Base-by-base conservation (phyloP, 352 stramenopile species). In the Phytophthora quininea region DNA sequence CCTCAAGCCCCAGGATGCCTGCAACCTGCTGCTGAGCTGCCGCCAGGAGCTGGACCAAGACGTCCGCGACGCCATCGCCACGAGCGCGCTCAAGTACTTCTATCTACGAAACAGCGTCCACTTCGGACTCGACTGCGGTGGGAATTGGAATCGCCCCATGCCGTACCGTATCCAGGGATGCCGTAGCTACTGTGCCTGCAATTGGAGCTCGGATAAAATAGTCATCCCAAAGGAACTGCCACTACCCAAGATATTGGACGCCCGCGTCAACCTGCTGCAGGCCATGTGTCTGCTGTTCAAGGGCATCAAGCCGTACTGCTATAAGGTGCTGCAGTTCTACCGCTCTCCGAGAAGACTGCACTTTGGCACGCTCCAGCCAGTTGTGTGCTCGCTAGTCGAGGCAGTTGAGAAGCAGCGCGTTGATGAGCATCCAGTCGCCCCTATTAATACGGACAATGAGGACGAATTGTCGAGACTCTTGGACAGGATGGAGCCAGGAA, bases 311-410 rank as follows among this genome's bases (percentile, higher is more conserved):
- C 46, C 46, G 3, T 14, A 52, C 24, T 52, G 24, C 47, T 53
- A n/a, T 12, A 46, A 46, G 32, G 11, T 59, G 30, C 42, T 66
- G 30, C 14, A 51, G 57, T 4, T 56, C 19, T 24, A 24, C 19
- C 19, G 29, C 9, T 42, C 49, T 19, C 11, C 29, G 50, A 31
- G 24, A 15, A 45, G 7, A 30, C 15, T 42, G 9, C n/a, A 49
- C 10, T 14, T 7, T n/a, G 46, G 14, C 33, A 56, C 46, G 4
- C 24, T 56, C 46, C 57, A 64, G n/a, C 46, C 57, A 11, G 32
- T 64, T 8, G 47, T 56, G 11, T 64, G 50, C 14, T 64, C 57
- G 46, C 57, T 64, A 8, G 37, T 33, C 24, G 57, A 55, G 42
- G 57, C 32, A 3, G 11, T 64, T 2, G 33, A 64, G 27, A 64